Base-by-base conservation (phyloP, 1,284 basidiomycete species). In the Agroathelia rolfsii region DNA sequence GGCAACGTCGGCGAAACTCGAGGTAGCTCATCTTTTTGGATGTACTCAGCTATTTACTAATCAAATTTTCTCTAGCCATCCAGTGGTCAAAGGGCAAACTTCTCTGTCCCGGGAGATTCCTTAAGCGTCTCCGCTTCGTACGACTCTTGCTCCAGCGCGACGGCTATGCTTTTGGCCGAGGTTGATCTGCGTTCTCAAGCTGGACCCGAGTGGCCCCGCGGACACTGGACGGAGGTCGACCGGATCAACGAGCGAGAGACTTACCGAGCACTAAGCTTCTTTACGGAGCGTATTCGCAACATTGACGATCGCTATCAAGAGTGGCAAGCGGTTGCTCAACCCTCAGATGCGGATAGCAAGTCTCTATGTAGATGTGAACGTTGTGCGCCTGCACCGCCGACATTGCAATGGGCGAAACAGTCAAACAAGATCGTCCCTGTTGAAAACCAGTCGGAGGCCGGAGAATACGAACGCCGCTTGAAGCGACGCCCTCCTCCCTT, bases 401-500 rank as follows among this genome's bases (percentile, higher is more conserved):
- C 66, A 13, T 62, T 94, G 28, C 69, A 76, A 30, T 95, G 90
- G 89, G 59, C 65, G 10, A 67, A 68, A 42, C 64, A 70, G 28
- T 72, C 72, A 45, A 76, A 58, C 36, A 68, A 78, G 44, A 64
- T 76, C 11, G 54, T 67, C 14, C 76, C 87, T 0, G 63, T 88
- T 20, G 90, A 95, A 51, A 84, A 94, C 49, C 71, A 81, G 9
- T 63, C 75, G 10, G 73, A 93, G 50, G 89, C 88, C 19, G 87
- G 86, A 3, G 70, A 79, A 46, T 92, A 87, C 48, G 88, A 93
- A 50, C 75, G 89, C 41, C 75, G 84, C 15, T 64, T 96, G 37
- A 96, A 96, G 59, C 67, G 74, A 37, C 76, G 92, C 9, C 93
- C 92, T 0, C 73, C 69, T 26, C 82, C 92, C 0, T 93, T 96